Evolutionary conservation across 176 grass and related monocot genomes (phyloP).

Genomic region (Zea mays): DNA sequence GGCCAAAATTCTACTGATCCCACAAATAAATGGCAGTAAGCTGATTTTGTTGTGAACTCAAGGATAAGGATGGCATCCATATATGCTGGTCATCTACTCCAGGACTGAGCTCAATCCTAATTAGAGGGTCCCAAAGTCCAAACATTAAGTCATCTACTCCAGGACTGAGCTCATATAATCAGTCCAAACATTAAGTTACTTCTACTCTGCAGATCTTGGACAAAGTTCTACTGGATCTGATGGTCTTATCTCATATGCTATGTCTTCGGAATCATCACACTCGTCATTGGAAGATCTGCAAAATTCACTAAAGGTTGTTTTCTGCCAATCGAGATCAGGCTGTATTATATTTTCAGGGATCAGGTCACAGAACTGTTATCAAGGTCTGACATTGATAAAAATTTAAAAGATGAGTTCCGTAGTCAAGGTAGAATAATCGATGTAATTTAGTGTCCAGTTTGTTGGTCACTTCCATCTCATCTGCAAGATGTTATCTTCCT

Average conservation of each 20-base stretch:
- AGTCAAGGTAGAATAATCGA: conserved; percentile 16
- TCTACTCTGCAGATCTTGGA: conserved; percentile 40
- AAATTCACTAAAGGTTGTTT: conserved; percentile 61
- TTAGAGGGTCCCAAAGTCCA: not conserved
- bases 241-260: conserved; percentile 35
- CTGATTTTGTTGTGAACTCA: not conserved
- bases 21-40: not conserved
- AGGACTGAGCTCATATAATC: not conserved
- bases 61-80: not conserved
- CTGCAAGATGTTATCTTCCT: conserved; percentile 4
- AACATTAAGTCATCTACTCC: conserved; percentile 21
- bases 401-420: not conserved
- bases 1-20: not conserved
- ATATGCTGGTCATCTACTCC: not conserved
- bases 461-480: not conserved
- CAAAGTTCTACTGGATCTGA: conserved; percentile 39
- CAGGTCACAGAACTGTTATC: conserved; percentile 4
- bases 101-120: not conserved
- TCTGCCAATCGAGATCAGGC: not conserved
- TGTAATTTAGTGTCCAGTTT: conserved; percentile 8
- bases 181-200: conserved; percentile 6
- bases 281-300: conserved; percentile 53
- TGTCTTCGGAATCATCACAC: conserved; percentile 51
- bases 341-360: conserved; percentile 20
- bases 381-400: conserved; percentile 27